Evolutionary conservation across 1,139 yeast species (phyloP).

Genomic region (Diutina siamensis): DNA sequence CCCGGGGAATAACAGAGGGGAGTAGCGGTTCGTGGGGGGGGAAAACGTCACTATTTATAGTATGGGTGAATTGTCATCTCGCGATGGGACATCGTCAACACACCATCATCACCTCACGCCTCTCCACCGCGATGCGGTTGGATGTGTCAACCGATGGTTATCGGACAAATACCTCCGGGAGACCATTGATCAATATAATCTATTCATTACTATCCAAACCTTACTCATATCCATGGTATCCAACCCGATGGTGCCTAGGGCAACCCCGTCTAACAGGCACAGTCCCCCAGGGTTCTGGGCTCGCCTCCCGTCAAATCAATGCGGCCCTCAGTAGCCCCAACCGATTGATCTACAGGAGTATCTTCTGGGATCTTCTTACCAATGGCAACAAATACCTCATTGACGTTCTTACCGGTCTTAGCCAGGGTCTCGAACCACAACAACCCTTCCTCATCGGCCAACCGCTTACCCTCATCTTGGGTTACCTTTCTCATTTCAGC

Average conservation of each 20-base stretch:
- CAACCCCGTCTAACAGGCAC: slow-evolving; percentile 6
- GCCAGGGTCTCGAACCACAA: slow-evolving; percentile 91
- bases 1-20: neutral
- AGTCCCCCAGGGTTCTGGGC: neutral
- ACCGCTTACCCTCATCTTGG: slow-evolving; percentile 69
- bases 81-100: too few relatives aligned
- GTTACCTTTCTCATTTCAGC: slow-evolving; percentile 64
- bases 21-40: neutral
- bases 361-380: slow-evolving; percentile 68
- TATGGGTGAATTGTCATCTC: too few relatives aligned
- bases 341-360: neutral
- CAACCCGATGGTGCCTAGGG: too few relatives aligned
- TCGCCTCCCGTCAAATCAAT: slow-evolving; percentile 6
- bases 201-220: too few relatives aligned
- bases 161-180: too few relatives aligned
- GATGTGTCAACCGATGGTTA: too few relatives aligned
- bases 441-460: slow-evolving; percentile 35
- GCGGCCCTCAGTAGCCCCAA: neutral
- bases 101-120: too few relatives aligned
- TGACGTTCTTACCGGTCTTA: slow-evolving; percentile 75
- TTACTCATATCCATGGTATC: too few relatives aligned
- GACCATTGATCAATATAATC: too few relatives aligned
- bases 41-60: neutral
- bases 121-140: too few relatives aligned
- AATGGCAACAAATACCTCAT: slow-evolving; percentile 69